Evolutionary conservation across 768 basidiomycete genomes (phyloP).

Genomic region (Xanthoconium stramineum): DNA sequence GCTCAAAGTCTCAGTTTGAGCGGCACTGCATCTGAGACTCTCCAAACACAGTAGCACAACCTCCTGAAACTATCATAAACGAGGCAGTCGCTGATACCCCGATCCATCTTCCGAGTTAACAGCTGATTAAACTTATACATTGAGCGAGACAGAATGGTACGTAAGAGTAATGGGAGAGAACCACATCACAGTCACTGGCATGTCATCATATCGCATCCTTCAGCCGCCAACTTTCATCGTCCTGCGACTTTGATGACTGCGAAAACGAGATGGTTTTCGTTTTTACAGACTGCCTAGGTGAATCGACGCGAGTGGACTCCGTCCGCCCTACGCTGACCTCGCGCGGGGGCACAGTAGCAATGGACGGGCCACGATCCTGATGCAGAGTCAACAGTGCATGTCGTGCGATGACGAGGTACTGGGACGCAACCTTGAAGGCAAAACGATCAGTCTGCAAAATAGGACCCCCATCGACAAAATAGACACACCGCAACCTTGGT

Average conservation of each 20-base stretch:
- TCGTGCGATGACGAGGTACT: constrained; percentile 16
- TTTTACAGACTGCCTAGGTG: neutral
- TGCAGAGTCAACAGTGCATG: constrained; percentile 1
- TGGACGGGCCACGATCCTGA: neutral
- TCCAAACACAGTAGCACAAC: too few relatives aligned
- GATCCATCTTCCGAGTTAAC: neutral
- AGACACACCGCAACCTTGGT: constrained; percentile 18
- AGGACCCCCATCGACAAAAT: too few relatives aligned
- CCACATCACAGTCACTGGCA: too few relatives aligned
- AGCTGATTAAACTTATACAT: neutral
- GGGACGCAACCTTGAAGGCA: constrained; percentile 8
- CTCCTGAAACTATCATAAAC: too few relatives aligned
- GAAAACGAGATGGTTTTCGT: neutral
- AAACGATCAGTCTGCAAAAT: neutral
- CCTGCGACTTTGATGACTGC: neutral
- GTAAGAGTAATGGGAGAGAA: neutral
- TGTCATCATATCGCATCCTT: neutral
- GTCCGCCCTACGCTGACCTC: neutral
- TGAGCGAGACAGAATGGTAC: neutral
- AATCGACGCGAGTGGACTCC: neutral
- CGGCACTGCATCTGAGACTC: neutral
- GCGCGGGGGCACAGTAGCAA: neutral
- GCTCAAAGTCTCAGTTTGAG: too few relatives aligned
- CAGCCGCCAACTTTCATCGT: neutral
- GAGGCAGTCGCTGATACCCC: too few relatives aligned